phyloP scores from a whole-genome alignment of 2,329 filamentous ascomycete species.

The Penicillium paneum region DNA sequence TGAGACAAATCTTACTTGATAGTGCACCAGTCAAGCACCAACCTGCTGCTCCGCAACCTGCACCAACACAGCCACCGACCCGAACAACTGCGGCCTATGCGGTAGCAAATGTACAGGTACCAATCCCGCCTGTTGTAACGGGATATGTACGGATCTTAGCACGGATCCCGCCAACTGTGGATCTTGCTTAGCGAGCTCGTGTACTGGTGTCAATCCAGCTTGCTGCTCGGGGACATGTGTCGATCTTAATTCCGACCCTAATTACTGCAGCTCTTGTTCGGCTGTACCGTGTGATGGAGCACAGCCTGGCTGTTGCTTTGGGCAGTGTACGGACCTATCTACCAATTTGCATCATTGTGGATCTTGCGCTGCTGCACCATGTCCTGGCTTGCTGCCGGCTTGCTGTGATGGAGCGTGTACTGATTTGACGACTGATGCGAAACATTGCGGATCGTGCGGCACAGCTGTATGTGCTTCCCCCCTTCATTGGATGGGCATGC shows the following conservation, averaged over 20 bases:
- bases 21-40: slow-evolving; percentile 10
- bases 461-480: background rate
- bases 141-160: slow-evolving; percentile 7
- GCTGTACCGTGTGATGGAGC: background rate
- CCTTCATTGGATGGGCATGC: background rate
- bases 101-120: background rate
- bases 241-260: slow-evolving; percentile 2
- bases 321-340: slow-evolving; percentile 3
- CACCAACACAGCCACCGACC: background rate
- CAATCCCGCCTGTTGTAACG: background rate
- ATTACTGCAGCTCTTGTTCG: slow-evolving; percentile 10
- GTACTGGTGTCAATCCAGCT: slow-evolving; percentile 1
- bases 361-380: slow-evolving; percentile 8
- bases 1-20: background rate
- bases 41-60: background rate
- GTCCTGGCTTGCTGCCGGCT: slow-evolving; percentile 7
- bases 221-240: slow-evolving; percentile 13
- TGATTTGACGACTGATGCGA: slow-evolving; percentile 9
- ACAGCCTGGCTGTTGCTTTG: slow-evolving; percentile 7
- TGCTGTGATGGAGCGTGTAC: slow-evolving; percentile 15
- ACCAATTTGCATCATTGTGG: slow-evolving; percentile 14
- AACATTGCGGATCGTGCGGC: slow-evolving; percentile 15
- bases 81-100: background rate
- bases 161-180: slow-evolving; percentile 1
- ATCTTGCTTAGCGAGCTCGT: background rate